phyloP scores from a whole-genome alignment of 805 yeast genomes.

The Teunomyces atbi region DNA sequence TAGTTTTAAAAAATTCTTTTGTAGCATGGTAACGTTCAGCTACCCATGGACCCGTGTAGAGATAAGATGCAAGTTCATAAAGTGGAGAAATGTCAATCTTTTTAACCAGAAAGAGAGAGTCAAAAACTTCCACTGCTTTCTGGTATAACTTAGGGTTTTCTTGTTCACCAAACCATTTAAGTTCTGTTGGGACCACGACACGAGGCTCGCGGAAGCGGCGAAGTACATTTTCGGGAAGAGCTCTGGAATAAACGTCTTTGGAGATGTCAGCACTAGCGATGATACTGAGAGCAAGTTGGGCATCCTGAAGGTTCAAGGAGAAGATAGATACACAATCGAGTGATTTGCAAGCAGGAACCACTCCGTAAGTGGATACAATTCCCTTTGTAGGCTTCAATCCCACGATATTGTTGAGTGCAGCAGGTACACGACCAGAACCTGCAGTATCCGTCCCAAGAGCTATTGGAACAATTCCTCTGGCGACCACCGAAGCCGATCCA shows the following conservation, averaged over 20 bases:
- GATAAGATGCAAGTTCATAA: constrained; percentile 76
- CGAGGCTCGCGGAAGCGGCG: constrained; percentile 56
- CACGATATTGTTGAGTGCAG: constrained; percentile 84
- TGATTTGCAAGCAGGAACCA: constrained; percentile 96
- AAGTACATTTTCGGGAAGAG: constrained; percentile 65
- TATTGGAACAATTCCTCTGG: constrained; percentile 84
- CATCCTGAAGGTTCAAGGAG: constrained; percentile 74
- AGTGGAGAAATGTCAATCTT: constrained; percentile 73
- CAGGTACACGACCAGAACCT: constrained; percentile 97
- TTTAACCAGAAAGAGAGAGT: constrained; percentile 57
- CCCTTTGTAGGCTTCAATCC: constrained; percentile 95
- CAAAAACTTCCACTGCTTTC: constrained; percentile 51
- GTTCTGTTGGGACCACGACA: constrained; percentile 72
- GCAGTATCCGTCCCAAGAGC: constrained; percentile 97
- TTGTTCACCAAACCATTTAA: constrained; percentile 78
- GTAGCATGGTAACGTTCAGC: constrained; percentile 90
- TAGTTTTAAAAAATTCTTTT: constrained; percentile 64
- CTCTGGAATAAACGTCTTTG: constrained; percentile 78
- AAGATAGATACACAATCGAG: constrained; percentile 90
- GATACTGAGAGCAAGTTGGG: constrained; percentile 70
- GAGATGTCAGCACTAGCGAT: constrained; percentile 68
- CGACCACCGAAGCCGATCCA: constrained; percentile 92
- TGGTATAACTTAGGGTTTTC: constrained; percentile 72
- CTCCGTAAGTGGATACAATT: constrained; percentile 80
- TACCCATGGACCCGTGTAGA: constrained; percentile 99